Percentiles rank a stretch among this genome's conserved stretches.
These are phyloP conservation scores for Diaporthe longicolla DNA, from an alignment of 2,329 filamentous ascomycete species.

Conservation along the genomic window DNA sequence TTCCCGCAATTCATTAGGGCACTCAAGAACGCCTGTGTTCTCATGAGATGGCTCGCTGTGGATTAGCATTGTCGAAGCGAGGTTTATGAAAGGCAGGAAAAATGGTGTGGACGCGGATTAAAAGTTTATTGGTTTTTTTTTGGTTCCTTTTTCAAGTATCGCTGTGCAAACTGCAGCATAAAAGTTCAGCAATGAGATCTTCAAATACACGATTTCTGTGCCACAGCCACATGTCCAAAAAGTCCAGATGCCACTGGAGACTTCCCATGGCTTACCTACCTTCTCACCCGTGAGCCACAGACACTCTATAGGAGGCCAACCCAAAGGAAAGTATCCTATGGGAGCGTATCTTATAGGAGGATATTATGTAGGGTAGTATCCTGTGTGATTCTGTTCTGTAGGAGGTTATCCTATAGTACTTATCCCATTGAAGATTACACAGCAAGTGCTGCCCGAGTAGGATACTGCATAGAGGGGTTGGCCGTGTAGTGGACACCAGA, in stretches of 20 bases:
- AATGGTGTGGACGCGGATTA: neutral
- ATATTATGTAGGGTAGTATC: neutral
- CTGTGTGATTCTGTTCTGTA: neutral
- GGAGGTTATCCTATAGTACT: neutral
- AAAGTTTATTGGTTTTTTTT: neutral
- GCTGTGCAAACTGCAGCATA: neutral
- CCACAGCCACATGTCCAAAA: neutral
- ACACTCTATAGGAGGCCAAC: too few species aligned
- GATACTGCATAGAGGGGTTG: neutral
- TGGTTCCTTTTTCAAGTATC: neutral
- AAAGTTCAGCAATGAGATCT: neutral
- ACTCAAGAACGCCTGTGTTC: neutral
- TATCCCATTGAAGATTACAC: neutral
- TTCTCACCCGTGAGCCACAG: neutral
- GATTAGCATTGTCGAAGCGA: neutral
- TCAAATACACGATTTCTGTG: neutral
- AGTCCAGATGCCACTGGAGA: neutral
- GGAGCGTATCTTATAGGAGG: neutral
- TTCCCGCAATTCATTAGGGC: neutral
- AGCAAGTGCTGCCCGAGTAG: neutral
- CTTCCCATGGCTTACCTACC: neutral
- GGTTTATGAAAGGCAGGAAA: neutral
- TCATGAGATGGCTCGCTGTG: neutral
- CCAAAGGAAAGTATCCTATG: too few species aligned
- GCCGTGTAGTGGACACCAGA: neutral